These are phyloP conservation scores for Acmispon strigosus DNA, from an alignment of 306 rosid species.

Conservation along the genomic window DNA sequence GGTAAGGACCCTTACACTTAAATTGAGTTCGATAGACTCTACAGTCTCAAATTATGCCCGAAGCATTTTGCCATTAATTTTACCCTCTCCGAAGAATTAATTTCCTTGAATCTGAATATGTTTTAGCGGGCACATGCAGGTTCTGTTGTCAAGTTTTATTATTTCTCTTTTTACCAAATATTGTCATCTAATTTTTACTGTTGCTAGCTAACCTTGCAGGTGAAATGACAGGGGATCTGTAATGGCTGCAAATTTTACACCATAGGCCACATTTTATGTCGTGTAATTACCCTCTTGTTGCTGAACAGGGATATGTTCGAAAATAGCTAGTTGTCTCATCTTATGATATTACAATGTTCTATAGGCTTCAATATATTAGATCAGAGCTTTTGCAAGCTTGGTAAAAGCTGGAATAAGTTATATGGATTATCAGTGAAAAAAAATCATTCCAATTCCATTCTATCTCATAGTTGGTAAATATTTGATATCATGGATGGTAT, in stretches of 20 bases:
- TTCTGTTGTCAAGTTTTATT: neutral
- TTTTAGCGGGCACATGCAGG: neutral
- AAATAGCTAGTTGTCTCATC: neutral
- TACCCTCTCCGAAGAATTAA: neutral
- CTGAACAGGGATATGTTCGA: neutral
- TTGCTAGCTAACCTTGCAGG: conserved; percentile 37
- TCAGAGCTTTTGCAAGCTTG: neutral
- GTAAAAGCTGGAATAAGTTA: neutral
- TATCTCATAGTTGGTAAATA: neutral
- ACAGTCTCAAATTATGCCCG: neutral
- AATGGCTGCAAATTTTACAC: neutral
- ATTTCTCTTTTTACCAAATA: neutral
- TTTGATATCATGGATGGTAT: neutral
- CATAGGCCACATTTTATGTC: conserved; percentile 5
- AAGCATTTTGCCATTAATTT: neutral
- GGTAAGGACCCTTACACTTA: conserved; percentile 46
- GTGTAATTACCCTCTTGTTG: neutral
- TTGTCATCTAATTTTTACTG: conserved; percentile 6
- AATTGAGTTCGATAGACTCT: no score
- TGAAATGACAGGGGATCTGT: conserved; percentile 41
- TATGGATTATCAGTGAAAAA: neutral
- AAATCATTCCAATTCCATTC: neutral
- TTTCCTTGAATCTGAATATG: neutral
- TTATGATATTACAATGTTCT: neutral
- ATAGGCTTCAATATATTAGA: neutral